Evolutionary conservation across 768 basidiomycete genomes (phyloP).

Genomic region (Neoboletus brunneissimus): DNA sequence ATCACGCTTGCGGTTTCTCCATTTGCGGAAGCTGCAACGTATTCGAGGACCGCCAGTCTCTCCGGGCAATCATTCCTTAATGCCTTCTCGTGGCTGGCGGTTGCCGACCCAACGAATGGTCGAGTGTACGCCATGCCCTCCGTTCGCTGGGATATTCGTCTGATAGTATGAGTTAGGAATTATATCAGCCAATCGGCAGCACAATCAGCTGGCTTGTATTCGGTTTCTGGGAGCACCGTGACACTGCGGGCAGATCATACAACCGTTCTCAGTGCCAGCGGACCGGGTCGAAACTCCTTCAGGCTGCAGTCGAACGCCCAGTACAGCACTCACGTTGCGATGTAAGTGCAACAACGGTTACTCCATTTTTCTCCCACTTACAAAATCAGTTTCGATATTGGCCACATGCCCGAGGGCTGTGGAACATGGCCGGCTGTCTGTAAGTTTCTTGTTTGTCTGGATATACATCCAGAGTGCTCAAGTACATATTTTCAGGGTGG

Average conservation of each 20-base stretch:
- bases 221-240: slow-evolving; percentile 42
- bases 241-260: slow-evolving; percentile 33
- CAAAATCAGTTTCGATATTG: slow-evolving; percentile 34
- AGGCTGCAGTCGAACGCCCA: slow-evolving; percentile 31
- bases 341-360: slow-evolving; percentile 17
- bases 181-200: slow-evolving; percentile 51
- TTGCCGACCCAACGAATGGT: slow-evolving; percentile 36
- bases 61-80: slow-evolving; percentile 51
- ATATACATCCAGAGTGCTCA: neutral
- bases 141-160: neutral
- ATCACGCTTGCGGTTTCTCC: slow-evolving; percentile 7
- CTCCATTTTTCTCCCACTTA: neutral
- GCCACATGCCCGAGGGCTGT: slow-evolving; percentile 39
- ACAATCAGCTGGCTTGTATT: slow-evolving; percentile 53
- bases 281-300: slow-evolving; percentile 38
- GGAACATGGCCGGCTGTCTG: slow-evolving; percentile 40
- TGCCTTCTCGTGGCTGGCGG: slow-evolving; percentile 25
- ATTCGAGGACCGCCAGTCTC: slow-evolving; percentile 43
- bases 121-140: slow-evolving; percentile 24
- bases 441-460: slow-evolving; percentile 12
- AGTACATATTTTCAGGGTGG: slow-evolving; percentile 23
- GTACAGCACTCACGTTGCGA: slow-evolving; percentile 34
- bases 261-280: slow-evolving; percentile 29
- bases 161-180: slow-evolving; percentile 27
- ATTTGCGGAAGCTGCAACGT: slow-evolving; percentile 38